Conservation (phyloP, 352 stramenopile genomes). For the Phytophthora vignae region DNA sequence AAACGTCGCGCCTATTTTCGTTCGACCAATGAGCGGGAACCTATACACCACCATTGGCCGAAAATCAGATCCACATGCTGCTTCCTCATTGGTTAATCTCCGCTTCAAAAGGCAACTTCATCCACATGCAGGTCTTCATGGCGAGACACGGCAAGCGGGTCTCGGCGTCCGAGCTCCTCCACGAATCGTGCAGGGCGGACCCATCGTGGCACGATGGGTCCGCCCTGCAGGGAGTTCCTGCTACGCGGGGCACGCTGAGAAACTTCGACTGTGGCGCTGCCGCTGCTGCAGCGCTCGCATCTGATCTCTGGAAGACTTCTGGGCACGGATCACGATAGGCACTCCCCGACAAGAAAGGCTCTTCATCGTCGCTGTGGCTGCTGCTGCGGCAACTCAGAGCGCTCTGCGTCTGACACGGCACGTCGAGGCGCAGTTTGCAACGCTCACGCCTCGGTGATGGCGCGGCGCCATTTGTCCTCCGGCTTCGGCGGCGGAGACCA, state of each 20-base stretch:
- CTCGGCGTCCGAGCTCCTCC: background rate
- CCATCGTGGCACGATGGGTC: conserved; percentile 27
- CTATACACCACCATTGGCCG: background rate
- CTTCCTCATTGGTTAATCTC: conserved; percentile 3
- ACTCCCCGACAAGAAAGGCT: background rate
- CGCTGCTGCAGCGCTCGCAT: background rate
- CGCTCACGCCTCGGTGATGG: conserved; percentile 30
- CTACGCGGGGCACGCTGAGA: conserved; percentile 17
- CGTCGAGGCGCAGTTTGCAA: background rate
- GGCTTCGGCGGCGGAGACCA: conserved; percentile 1
- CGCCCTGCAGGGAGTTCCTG: too few species aligned
- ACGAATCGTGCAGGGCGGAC: too few species aligned
- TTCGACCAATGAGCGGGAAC: background rate
- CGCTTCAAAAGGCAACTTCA: conserved; percentile 24
- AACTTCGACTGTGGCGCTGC: background rate
- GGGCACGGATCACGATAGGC: background rate
- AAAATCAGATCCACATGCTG: background rate
- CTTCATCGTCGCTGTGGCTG: background rate
- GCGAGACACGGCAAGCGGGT: conserved; percentile 31
- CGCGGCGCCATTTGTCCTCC: conserved; percentile 21
- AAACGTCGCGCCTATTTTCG: background rate
- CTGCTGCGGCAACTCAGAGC: background rate
- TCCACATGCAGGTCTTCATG: conserved; percentile 14
- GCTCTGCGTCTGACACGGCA: conserved; percentile 10
- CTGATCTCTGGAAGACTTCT: background rate